A percentile compares a stretch with the other conserved stretches of the same genome.
Conservation (phyloP, 2,329 filamentous ascomycete genomes). For the Beauveria brongniartii region DNA sequence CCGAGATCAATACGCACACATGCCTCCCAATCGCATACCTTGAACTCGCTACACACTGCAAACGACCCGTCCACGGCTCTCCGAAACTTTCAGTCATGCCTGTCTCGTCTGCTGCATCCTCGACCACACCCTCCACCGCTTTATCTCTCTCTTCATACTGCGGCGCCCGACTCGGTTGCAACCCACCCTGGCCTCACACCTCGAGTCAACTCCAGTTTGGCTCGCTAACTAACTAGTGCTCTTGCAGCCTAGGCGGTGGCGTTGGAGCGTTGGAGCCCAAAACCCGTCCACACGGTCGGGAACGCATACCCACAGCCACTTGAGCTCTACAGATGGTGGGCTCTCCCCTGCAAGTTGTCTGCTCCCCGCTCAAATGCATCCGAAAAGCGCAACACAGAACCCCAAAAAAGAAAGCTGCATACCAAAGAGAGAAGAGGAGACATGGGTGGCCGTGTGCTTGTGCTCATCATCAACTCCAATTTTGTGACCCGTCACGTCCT, state of each 20-base stretch:
- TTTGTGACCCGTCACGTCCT: background rate
- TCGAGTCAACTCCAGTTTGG: constrained; percentile 2
- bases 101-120: background rate
- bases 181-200: background rate
- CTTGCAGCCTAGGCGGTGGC: constrained; percentile 5
- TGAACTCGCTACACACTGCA: background rate
- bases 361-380: constrained; percentile 6
- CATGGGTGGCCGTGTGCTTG: constrained; percentile 1
- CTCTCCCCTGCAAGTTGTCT: constrained; percentile 8
- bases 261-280: constrained; percentile 10
- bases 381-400: constrained; percentile 12
- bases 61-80: background rate
- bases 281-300: constrained; percentile 11
- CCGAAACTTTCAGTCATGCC: background rate
- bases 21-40: background rate
- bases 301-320: constrained; percentile 3
- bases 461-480: background rate
- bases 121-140: constrained; percentile 1
- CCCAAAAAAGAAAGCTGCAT: constrained; percentile 11
- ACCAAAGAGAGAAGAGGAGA: constrained; percentile 11
- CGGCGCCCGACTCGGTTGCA: constrained; percentile 5
- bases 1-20: background rate
- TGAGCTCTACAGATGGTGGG: constrained; percentile 2
- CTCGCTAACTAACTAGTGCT: background rate
- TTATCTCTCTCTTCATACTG: background rate